A percentile compares a stretch with the other conserved stretches of the same genome.
Conservation (phyloP, 306 rosid genomes). For the Alnus rubra region DNA sequence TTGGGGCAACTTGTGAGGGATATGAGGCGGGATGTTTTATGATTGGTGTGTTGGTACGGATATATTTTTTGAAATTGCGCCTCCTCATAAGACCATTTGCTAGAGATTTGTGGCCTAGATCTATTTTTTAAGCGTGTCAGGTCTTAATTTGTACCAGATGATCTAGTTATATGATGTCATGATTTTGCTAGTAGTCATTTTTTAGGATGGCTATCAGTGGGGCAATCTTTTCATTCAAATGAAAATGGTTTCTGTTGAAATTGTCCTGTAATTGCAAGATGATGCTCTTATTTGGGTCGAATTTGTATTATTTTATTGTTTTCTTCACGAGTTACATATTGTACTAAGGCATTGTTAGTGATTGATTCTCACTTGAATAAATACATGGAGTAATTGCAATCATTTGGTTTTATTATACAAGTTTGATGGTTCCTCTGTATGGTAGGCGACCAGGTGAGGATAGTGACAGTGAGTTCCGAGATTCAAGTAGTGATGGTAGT, state of each 20-base stretch:
- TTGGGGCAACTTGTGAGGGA: not conserved
- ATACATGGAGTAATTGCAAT: not conserved
- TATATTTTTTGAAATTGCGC: not conserved
- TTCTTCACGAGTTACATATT: not conserved
- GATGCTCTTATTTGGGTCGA: not conserved
- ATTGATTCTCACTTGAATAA: not conserved
- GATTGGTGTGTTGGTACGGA: not conserved
- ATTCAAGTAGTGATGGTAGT: slow-evolving; percentile 88
- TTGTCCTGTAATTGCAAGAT: not conserved
- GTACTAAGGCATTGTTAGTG: not conserved
- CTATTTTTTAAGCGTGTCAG: not conserved
- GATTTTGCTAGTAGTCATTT: not conserved
- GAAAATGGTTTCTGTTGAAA: not conserved
- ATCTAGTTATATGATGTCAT: not conserved
- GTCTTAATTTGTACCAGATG: not conserved
- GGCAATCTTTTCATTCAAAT: not conserved
- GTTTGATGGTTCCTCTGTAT: slow-evolving; percentile 24
- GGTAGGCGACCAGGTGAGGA: slow-evolving; percentile 75
- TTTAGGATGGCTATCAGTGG: not conserved
- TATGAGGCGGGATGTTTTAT: not conserved
- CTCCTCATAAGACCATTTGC: not conserved
- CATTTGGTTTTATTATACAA: not conserved
- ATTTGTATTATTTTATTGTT: not conserved
- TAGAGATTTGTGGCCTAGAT: not conserved
- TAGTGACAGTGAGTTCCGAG: slow-evolving; percentile 83